Conservation (phyloP, 177 flowering plant genomes). For the Vitis hybrid region DNA sequence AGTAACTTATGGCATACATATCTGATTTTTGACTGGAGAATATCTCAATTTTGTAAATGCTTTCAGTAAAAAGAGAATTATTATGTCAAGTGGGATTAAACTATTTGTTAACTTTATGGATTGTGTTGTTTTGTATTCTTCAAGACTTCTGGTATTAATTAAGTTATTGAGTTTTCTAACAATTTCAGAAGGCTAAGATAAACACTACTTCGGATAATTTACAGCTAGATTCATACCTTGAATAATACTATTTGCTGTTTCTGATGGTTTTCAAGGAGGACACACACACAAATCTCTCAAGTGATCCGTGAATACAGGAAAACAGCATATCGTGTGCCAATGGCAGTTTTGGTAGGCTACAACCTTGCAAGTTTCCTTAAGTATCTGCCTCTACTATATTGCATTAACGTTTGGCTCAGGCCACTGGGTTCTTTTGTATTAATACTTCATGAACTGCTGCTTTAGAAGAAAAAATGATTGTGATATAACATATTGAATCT, state of each 20-base stretch:
- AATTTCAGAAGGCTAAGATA: no score
- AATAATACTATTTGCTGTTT: conserved; percentile 11
- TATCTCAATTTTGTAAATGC: background rate
- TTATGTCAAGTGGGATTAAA: no score
- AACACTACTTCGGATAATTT: background rate
- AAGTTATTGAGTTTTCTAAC: no score
- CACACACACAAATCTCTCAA: conserved; percentile 92
- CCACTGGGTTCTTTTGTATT: background rate
- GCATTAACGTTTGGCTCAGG: background rate
- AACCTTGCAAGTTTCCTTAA: background rate
- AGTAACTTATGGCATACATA: background rate
- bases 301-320: conserved; percentile 84
- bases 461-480: no score
- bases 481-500: no score
- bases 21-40: background rate
- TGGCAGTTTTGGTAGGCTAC: conserved; percentile 82
- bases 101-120: no score
- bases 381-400: background rate
- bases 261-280: conserved; percentile 59
- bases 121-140: no score
- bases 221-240: background rate
- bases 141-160: no score
- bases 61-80: background rate
- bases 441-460: no score
- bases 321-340: conserved; percentile 89